Conservation (phyloP, 345 rosid species). For the Bruguiera parviflora region DNA sequence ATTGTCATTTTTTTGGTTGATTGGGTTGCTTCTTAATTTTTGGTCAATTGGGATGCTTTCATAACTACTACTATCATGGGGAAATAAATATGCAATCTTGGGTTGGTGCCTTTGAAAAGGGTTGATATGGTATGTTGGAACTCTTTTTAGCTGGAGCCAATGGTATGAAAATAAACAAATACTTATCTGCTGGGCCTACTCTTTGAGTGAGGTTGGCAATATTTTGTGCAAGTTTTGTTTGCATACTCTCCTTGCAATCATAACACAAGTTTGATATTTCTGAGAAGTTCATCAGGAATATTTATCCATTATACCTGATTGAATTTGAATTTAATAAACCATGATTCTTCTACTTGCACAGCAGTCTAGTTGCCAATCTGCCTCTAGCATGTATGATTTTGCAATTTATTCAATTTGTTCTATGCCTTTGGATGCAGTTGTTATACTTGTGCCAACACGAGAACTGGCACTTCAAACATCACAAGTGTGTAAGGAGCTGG, state of each 20-base stretch:
- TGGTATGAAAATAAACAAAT: neutral
- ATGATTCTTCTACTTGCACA: neutral
- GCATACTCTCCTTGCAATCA: neutral
- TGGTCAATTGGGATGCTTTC: too few relatives aligned
- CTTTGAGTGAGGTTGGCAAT: neutral
- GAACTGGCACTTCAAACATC: constrained; percentile 99
- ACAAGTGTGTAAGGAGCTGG: constrained; percentile 98
- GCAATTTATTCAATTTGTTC: constrained; percentile 1
- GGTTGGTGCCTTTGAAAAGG: neutral
- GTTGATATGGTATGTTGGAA: neutral
- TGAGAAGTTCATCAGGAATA: neutral
- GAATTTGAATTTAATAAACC: neutral
- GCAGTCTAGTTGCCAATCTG: too few relatives aligned
- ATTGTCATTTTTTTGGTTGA: too few relatives aligned
- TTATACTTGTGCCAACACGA: constrained; percentile 93
- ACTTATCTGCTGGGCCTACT: neutral
- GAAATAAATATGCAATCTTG: too few relatives aligned
- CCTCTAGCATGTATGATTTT: neutral
- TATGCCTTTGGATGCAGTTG: constrained; percentile 45
- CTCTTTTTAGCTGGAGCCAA: neutral
- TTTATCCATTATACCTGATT: neutral
- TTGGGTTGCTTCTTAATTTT: too few relatives aligned
- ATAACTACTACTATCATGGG: too few relatives aligned
- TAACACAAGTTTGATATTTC: neutral
- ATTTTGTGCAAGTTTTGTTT: too few relatives aligned